Evolutionary conservation across 1,284 basidiomycete genomes (phyloP).

Genomic region (Puccinia horiana): DNA sequence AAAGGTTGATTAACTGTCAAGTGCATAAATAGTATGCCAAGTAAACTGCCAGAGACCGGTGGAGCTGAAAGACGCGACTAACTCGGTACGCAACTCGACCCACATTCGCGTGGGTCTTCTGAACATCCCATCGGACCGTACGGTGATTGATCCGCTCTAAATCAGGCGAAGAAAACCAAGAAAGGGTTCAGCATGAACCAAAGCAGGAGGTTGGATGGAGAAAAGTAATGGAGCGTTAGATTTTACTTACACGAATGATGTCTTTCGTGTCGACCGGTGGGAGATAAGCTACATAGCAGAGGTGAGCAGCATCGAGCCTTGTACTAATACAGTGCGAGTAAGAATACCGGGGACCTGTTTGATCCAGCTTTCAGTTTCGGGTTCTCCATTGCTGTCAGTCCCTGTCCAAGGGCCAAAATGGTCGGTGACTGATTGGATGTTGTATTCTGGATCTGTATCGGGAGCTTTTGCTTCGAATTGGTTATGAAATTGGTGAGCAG

Average conservation of each 20-base stretch:
- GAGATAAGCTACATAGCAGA: constrained; percentile 56
- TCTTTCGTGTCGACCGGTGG: constrained; percentile 40
- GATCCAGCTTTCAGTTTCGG: constrained; percentile 52
- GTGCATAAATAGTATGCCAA: not conserved
- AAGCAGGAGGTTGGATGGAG: not conserved
- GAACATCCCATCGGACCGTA: not conserved
- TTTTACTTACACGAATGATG: constrained; percentile 26
- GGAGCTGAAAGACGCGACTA: not conserved
- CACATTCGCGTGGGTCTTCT: constrained; percentile 23
- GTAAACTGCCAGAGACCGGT: not conserved
- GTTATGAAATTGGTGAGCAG: not conserved
- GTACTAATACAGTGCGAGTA: constrained; percentile 54
- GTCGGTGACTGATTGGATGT: not conserved
- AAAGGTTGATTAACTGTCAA: not conserved
- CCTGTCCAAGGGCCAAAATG: constrained; percentile 54
- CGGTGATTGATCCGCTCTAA: constrained; percentile 39
- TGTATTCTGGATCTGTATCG: not conserved
- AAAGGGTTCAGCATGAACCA: not conserved
- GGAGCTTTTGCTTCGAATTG: not conserved
- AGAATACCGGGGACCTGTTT: constrained; percentile 52
- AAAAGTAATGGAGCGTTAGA: not conserved
- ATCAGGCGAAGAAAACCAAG: not conserved
- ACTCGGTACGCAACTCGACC: constrained; percentile 41
- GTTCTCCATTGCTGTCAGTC: constrained; percentile 33
- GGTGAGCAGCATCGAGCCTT: constrained; percentile 54